Evolutionary conservation across 306 rosid genomes (phyloP).

Genomic region (Abrus precatorius): DNA sequence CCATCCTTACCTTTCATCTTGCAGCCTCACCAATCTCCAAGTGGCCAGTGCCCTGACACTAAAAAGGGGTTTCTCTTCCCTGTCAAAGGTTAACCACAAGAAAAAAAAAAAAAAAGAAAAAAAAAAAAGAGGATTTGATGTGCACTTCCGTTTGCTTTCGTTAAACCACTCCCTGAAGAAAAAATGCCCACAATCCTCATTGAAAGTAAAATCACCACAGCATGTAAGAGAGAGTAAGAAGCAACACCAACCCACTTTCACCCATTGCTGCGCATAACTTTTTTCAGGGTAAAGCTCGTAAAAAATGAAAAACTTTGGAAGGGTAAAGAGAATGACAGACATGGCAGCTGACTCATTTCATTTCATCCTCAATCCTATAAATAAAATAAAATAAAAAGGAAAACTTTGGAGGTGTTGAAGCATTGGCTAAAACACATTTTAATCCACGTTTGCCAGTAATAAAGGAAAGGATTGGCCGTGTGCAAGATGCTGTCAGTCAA

Average conservation of each 20-base stretch:
- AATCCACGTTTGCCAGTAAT: background rate
- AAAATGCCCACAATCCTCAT: background rate
- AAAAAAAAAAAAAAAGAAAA: background rate
- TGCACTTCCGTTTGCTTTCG: background rate
- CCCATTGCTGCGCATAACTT: conserved; percentile 1
- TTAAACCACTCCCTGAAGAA: background rate
- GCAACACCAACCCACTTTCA: background rate
- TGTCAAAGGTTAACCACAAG: background rate
- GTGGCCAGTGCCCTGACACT: background rate
- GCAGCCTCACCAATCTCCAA: background rate
- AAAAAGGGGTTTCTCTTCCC: background rate
- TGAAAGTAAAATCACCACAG: background rate
- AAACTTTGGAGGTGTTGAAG: background rate
- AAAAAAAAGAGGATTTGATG: background rate
- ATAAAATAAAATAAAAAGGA: background rate
- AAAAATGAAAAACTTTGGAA: background rate
- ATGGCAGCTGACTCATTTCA: background rate
- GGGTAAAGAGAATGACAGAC: background rate
- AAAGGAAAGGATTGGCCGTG: conserved; percentile 19
- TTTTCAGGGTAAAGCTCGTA: background rate
- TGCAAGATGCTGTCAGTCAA: background rate
- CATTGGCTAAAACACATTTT: conserved; percentile 22
- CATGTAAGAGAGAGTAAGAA: background rate
- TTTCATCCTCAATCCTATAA: background rate
- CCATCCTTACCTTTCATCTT: background rate